Evolutionary conservation across 2,329 filamentous ascomycete genomes (phyloP).

Genomic region (Diaporthe citrichinensis): DNA sequence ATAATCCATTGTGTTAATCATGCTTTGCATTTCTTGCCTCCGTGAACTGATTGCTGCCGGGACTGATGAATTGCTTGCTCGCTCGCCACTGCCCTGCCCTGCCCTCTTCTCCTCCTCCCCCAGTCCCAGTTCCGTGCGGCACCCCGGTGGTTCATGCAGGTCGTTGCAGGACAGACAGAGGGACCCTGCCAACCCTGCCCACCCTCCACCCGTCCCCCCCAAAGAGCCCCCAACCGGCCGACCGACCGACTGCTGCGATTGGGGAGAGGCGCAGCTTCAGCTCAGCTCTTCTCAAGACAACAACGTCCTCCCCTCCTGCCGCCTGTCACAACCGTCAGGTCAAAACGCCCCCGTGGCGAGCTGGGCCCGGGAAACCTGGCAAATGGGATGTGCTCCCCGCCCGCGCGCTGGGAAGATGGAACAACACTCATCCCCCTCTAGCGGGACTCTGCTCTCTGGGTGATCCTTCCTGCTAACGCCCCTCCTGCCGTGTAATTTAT

Average conservation of each 20-base stretch:
- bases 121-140: conserved; percentile 23
- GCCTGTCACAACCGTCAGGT: conserved; percentile 10
- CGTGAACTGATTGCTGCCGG: background rate
- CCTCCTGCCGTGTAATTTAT: conserved; percentile 15
- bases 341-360: conserved; percentile 19
- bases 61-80: background rate
- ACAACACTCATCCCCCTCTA: conserved; percentile 24
- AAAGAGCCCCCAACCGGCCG: conserved; percentile 1
- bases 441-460: background rate
- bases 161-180: conserved; percentile 18
- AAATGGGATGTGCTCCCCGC: background rate
- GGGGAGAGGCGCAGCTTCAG: conserved; percentile 19
- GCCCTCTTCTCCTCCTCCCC: background rate
- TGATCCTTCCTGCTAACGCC: background rate
- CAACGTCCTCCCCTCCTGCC: conserved; percentile 9
- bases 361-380: conserved; percentile 24
- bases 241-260: conserved; percentile 8
- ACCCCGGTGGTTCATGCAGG: conserved; percentile 32
- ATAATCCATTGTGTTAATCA: conserved; percentile 19
- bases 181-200: conserved; percentile 3
- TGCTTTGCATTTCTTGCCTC: conserved; percentile 9
- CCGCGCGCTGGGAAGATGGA: conserved; percentile 19
- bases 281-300: conserved; percentile 7
- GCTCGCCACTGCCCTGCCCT: conserved; percentile 3
- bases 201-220: background rate